Conservation (phyloP, 2,329 filamentous ascomycete species). For the Rutstroemia sp. region DNA sequence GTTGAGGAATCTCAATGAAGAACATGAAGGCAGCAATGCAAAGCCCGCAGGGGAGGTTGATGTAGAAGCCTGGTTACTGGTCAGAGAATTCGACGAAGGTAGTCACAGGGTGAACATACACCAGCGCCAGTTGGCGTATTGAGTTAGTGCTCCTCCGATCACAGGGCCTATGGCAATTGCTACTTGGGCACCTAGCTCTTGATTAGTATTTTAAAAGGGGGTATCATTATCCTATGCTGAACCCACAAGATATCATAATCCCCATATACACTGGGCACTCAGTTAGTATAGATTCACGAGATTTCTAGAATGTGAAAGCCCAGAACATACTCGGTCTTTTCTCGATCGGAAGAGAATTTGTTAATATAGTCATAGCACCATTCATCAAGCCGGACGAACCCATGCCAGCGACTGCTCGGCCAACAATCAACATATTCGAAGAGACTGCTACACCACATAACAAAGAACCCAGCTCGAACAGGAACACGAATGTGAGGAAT, state of each 20-base stretch:
- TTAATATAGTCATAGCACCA: conserved; percentile 42
- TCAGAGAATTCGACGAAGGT: background rate
- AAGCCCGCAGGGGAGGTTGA: conserved; percentile 34
- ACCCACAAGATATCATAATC: background rate
- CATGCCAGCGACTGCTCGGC: conserved; percentile 44
- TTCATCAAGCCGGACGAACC: conserved; percentile 44
- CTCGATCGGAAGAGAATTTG: background rate
- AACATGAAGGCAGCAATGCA: conserved; percentile 28
- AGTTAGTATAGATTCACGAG: background rate
- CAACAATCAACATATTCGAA: conserved; percentile 45
- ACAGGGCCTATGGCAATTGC: conserved; percentile 9
- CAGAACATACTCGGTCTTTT: background rate
- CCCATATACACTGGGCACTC: background rate
- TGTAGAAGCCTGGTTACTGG: conserved; percentile 16
- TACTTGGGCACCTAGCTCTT: background rate
- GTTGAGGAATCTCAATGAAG: conserved; percentile 24
- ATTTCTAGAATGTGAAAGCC: too few relatives aligned
- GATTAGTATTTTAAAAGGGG: background rate
- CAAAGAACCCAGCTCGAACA: conserved; percentile 49
- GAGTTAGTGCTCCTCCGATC: conserved; percentile 10
- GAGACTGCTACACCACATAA: conserved; percentile 43
- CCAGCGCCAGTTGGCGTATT: conserved; percentile 12
- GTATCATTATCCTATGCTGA: background rate
- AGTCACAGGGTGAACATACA: background rate
- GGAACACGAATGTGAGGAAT: conserved; percentile 28